phyloP scores from a whole-genome alignment of 345 rosid genomes.

The Brassica cretica region DNA sequence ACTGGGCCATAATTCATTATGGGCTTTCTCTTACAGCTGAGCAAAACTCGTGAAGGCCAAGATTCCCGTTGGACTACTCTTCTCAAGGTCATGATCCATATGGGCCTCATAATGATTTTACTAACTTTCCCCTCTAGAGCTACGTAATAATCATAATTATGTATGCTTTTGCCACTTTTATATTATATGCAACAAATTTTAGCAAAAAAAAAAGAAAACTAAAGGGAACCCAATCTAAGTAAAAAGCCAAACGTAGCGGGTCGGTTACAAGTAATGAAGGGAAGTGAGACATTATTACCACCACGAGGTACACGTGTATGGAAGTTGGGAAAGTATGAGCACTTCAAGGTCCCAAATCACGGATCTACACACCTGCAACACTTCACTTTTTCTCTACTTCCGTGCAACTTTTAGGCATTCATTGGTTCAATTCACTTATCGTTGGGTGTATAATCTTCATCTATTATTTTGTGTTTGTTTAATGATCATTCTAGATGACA shows the following conservation, averaged over 20 bases:
- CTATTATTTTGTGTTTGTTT: background rate
- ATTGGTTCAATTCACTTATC: background rate
- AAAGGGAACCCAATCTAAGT: background rate
- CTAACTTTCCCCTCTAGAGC: no score
- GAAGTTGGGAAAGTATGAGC: background rate
- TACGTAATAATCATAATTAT: no score
- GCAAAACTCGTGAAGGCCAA: no score
- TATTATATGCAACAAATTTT: no score
- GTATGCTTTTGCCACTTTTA: no score
- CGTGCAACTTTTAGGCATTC: slow-evolving; percentile 10
- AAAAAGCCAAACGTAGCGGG: slow-evolving; percentile 25
- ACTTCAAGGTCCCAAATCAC: slow-evolving; percentile 31
- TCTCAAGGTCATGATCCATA: no score
- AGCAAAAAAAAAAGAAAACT: no score
- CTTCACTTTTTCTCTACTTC: slow-evolving; percentile 14
- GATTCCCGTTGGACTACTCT: no score
- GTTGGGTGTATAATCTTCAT: background rate
- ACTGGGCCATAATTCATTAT: no score
- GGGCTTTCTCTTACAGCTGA: no score
- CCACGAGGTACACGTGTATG: slow-evolving; percentile 20
- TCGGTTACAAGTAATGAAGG: slow-evolving; percentile 5
- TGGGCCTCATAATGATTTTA: no score
- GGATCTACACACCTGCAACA: slow-evolving; percentile 30
- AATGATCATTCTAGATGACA: background rate
- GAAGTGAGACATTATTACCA: background rate